Percentiles rank a stretch among this genome's conserved stretches.
phyloP scores from a whole-genome alignment of 257 asterid species.

The Capsicum baccatum region DNA sequence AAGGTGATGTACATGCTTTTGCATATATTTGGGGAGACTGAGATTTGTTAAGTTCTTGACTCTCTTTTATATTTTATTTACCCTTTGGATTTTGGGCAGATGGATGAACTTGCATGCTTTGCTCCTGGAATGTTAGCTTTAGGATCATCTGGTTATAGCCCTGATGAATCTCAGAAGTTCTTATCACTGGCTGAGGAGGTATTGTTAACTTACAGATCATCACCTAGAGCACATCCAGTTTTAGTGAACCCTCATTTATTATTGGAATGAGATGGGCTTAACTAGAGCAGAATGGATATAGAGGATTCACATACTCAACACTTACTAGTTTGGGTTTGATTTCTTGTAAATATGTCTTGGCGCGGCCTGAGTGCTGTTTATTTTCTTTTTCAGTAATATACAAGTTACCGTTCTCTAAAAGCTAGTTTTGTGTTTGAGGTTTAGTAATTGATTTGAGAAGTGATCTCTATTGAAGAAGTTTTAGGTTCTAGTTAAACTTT shows the following conservation, averaged over 20 bases:
- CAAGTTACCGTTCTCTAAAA: background rate
- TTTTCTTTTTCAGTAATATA: conserved; percentile 4
- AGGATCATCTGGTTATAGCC: conserved; percentile 88
- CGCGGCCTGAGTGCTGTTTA: background rate
- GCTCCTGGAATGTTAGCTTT: conserved; percentile 99
- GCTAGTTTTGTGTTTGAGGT: background rate
- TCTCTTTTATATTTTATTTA: conserved; percentile 21
- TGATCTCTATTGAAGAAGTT: background rate
- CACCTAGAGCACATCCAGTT: conserved; percentile 18
- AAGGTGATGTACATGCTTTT: conserved; percentile 59
- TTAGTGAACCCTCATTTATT: background rate
- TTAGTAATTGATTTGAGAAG: conserved; percentile 17
- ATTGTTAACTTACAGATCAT: conserved; percentile 12
- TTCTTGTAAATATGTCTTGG: conserved; percentile 13
- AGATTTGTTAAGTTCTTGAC: background rate
- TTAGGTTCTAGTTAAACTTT: conserved; percentile 14
- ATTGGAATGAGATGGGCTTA: background rate
- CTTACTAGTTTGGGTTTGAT: conserved; percentile 18
- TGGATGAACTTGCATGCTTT: conserved; percentile 99
- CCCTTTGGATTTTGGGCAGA: conserved; percentile 59
- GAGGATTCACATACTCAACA: conserved; percentile 25
- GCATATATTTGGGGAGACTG: conserved; percentile 4
- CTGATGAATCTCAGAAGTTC: conserved; percentile 78
- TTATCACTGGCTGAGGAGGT: conserved; percentile 97
- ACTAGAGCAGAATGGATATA: background rate